phyloP scores from a whole-genome alignment of 1,139 yeast genomes.

The Kurtzmaniella quercitrusa region DNA sequence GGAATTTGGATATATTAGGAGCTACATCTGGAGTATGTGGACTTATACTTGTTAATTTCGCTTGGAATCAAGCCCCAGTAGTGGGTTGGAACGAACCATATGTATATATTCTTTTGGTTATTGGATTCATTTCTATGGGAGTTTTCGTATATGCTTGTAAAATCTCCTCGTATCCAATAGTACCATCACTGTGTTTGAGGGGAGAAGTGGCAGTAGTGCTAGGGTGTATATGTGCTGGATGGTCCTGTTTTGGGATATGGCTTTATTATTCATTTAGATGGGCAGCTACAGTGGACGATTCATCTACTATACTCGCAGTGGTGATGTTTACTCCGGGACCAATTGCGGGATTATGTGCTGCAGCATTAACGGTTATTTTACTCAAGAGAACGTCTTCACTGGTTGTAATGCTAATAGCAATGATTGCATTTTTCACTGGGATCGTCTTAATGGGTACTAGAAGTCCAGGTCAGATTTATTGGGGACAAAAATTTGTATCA shows the following conservation, averaged over 20 bases:
- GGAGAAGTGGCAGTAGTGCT: conserved; percentile 44
- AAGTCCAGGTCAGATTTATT: conserved; percentile 44
- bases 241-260: conserved; percentile 64
- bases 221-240: conserved; percentile 50
- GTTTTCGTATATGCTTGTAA: conserved; percentile 34
- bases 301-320: conserved; percentile 31
- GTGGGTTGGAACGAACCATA: conserved; percentile 53
- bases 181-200: conserved; percentile 39
- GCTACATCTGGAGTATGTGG: conserved; percentile 45
- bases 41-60: conserved; percentile 46
- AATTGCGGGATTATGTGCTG: conserved; percentile 43
- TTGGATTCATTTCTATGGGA: conserved; percentile 36
- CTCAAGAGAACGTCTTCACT: conserved; percentile 37
- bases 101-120: conserved; percentile 46
- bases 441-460: conserved; percentile 39
- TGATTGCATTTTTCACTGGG: conserved; percentile 41
- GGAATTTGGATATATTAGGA: conserved; percentile 46
- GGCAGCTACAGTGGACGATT: conserved; percentile 25
- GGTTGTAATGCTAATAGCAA: conserved; percentile 40
- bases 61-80: conserved; percentile 62
- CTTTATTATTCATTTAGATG: conserved; percentile 41
- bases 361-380: conserved; percentile 37
- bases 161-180: conserved; percentile 37
- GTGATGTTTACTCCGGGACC: conserved; percentile 37
- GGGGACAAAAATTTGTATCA: conserved; percentile 52